phyloP scores from a whole-genome alignment of 371 early-diverging fungal genomes.

The Syncephalis fuscata region DNA sequence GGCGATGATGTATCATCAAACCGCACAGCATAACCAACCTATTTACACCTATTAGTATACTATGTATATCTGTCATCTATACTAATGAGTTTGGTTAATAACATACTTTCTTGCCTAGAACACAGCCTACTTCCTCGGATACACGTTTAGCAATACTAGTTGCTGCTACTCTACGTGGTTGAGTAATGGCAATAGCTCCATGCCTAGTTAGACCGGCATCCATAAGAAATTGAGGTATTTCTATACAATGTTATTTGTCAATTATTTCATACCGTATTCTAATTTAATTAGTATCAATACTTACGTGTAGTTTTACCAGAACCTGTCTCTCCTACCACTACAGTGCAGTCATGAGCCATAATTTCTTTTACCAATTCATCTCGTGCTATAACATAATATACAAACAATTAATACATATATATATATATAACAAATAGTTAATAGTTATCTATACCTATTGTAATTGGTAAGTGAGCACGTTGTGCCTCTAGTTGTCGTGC shows the following conservation, averaged over 20 bases:
- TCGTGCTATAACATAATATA: slow-evolving; percentile 20
- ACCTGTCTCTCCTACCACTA: slow-evolving; percentile 48
- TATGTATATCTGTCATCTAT: too few species aligned
- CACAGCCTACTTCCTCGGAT: too few species aligned
- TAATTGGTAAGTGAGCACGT: too few species aligned
- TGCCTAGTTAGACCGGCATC: slow-evolving; percentile 40
- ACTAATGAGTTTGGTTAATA: too few species aligned
- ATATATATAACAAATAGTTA: too few species aligned
- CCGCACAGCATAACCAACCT: slow-evolving; percentile 54
- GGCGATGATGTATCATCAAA: slow-evolving; percentile 70
- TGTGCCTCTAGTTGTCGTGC: too few species aligned
- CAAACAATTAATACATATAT: too few species aligned
- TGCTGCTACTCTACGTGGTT: too few species aligned
- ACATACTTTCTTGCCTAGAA: too few species aligned
- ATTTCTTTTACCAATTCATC: slow-evolving; percentile 36
- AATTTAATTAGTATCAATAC: neutral
- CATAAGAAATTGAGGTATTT: slow-evolving; percentile 80
- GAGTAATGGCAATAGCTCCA: slow-evolving; percentile 18
- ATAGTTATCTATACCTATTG: too few species aligned
- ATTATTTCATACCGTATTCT: neutral
- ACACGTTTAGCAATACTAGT: too few species aligned
- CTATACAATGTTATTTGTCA: slow-evolving; percentile 10
- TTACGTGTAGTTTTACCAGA: slow-evolving; percentile 44
- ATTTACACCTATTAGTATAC: too few species aligned
- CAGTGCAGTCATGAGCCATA: slow-evolving; percentile 26